Base-by-base conservation (phyloP, 805 yeast genomes). In the Teunomyces gatunensis region DNA sequence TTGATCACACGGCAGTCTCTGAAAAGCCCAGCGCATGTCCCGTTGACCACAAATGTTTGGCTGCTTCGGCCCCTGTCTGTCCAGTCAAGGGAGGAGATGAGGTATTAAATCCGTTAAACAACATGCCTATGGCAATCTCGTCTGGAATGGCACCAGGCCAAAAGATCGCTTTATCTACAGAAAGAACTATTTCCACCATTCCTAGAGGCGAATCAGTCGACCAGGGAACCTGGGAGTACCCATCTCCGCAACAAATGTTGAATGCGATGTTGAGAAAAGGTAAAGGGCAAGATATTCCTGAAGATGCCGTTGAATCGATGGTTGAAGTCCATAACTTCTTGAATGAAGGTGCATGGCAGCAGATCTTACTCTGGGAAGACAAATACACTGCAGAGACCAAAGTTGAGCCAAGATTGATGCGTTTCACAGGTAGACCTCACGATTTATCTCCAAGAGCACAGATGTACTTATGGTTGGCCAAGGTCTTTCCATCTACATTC, bases 231-330 rank as follows among this genome's bases (percentile, higher is more conserved):
- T 94, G 99, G 99, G 99, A 94, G 68, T 94, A 94, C 63, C 99
- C 99, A 1, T 89, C 97, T 2, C 99, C 99, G 0, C 99, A 94
- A 68, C 99, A 94, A 65, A 94, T 94, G 99, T 83, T 90, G 55
- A 91, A 92, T 60, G 99, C 99, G 10, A 92, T 94, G 98, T 71
- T 90, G 23, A 82, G 92, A 54, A 94, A 94, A 71, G 96, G 97
- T 17, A 92, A 94, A 60, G 84, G 80, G 2, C 86, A 88, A 39
- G 95, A 85, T 42, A 80, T 92, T 45, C 95, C 92, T 2, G 98
- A 91, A 64, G 96, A 89, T 53, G 97, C 97, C 1, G 97, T 94
- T 3, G 97, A 89, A 56, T 79, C 88, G 41, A 94, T 94, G 99
- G 99, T 94, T 21, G 92, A 86, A 54, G 96, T 94, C 40, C 99